Evolutionary conservation across 2,329 filamentous ascomycete species (phyloP).

Genomic region (Sphaerulina musiva): DNA sequence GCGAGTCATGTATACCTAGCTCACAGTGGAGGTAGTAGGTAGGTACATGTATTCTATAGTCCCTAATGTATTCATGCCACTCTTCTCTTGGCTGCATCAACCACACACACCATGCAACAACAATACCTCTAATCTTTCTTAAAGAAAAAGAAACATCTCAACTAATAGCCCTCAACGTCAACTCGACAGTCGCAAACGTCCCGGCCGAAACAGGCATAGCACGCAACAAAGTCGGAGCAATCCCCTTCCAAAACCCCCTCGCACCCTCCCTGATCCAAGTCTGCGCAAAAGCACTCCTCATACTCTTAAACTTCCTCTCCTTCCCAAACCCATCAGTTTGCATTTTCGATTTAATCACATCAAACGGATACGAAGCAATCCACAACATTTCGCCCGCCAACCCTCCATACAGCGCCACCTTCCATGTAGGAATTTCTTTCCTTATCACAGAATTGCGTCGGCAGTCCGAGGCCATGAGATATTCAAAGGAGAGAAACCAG

Average conservation of each 20-base stretch:
- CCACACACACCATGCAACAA: no score
- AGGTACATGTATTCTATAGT: no score
- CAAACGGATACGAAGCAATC: conserved; percentile 89
- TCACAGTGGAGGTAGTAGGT: no score
- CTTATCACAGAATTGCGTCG: conserved; percentile 68
- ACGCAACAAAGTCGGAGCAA: conserved; percentile 81
- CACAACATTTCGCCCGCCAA: conserved; percentile 90
- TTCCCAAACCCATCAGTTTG: conserved; percentile 87
- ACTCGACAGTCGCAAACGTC: conserved; percentile 72
- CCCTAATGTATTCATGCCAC: no score
- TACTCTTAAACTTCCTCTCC: conserved; percentile 61
- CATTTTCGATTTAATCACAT: conserved; percentile 99
- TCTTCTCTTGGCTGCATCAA: no score
- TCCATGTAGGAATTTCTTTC: conserved; percentile 71
- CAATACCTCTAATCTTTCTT: neutral
- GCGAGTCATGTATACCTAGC: no score
- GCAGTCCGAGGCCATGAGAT: conserved; percentile 86
- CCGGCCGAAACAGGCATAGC: conserved; percentile 96
- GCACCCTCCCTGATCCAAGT: conserved; percentile 71
- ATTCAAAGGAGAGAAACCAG: conserved; percentile 95
- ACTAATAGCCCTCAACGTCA: conserved; percentile 37
- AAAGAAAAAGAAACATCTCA: no score
- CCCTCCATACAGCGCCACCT: conserved; percentile 87
- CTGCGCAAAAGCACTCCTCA: conserved; percentile 84
- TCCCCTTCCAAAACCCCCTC: conserved; percentile 88